phyloP scores from a whole-genome alignment of 106 monocot genomes.

The Alisma plantagoaquatica region DNA sequence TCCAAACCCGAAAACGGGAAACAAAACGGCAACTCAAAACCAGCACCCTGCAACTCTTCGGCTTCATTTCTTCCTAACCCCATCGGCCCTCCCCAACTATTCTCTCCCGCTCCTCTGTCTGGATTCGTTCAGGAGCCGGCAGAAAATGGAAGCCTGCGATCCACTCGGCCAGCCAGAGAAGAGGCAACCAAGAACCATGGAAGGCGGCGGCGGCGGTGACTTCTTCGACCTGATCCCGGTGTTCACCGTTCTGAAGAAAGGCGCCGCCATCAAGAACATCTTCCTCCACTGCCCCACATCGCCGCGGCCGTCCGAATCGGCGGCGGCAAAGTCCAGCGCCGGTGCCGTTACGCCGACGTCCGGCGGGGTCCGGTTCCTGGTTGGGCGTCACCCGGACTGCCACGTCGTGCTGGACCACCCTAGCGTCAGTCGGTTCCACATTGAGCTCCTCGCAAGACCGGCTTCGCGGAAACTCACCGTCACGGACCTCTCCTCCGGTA shows the following conservation, averaged over 20 bases:
- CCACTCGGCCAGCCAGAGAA: too few relatives aligned
- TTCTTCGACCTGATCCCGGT: conserved; percentile 37
- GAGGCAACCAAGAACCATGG: too few relatives aligned
- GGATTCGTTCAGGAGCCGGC: too few relatives aligned
- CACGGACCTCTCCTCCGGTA: conserved; percentile 70
- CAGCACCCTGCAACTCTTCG: too few relatives aligned
- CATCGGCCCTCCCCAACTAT: too few relatives aligned
- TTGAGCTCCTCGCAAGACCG: conserved; percentile 37
- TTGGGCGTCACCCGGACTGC: conserved; percentile 94
- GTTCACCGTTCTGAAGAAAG: conserved; percentile 69
- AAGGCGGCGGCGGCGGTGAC: background rate
- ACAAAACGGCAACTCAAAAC: too few relatives aligned
- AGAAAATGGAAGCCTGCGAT: background rate
- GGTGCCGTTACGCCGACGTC: too few relatives aligned
- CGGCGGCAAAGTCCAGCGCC: too few relatives aligned
- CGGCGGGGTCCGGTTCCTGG: conserved; percentile 18
- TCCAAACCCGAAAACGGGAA: too few relatives aligned
- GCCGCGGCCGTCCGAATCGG: background rate
- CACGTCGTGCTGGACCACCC: conserved; percentile 85
- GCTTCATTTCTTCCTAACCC: too few relatives aligned
- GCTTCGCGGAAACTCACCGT: conserved; percentile 27
- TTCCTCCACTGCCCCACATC: conserved; percentile 49
- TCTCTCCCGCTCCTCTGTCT: too few relatives aligned
- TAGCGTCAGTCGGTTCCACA: conserved; percentile 90
- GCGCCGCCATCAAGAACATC: conserved; percentile 65